These are phyloP conservation scores for Candida sakaeoensis DNA, from an alignment of 805 yeast genomes.

Conservation along the genomic window DNA sequence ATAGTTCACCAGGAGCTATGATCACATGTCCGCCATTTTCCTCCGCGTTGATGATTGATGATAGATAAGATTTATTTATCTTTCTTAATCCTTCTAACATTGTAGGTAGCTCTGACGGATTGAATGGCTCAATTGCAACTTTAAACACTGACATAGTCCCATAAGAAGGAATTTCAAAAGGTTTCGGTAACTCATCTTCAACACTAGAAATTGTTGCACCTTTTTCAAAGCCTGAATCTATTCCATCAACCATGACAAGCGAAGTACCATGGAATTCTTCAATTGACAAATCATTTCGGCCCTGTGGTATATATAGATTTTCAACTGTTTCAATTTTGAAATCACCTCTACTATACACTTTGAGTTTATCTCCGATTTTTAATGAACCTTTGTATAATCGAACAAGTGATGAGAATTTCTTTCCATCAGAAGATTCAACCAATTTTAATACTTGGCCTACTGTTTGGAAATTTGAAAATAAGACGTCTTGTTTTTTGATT, in stretches of 20 bases:
- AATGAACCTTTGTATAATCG: slow-evolving; percentile 63
- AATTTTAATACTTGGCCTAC: slow-evolving; percentile 45
- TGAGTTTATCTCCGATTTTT: slow-evolving; percentile 42
- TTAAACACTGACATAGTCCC: slow-evolving; percentile 62
- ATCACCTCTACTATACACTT: slow-evolving; percentile 55
- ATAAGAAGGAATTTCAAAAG: slow-evolving; percentile 40
- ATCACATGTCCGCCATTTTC: slow-evolving; percentile 86
- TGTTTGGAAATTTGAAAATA: neutral
- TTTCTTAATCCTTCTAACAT: slow-evolving; percentile 66
- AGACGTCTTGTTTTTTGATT: slow-evolving; percentile 8
- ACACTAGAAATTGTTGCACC: slow-evolving; percentile 50
- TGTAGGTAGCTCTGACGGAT: slow-evolving; percentile 74
- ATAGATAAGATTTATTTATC: slow-evolving; percentile 60
- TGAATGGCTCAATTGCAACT: slow-evolving; percentile 76
- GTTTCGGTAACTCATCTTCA: slow-evolving; percentile 13
- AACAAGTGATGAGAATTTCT: slow-evolving; percentile 52
- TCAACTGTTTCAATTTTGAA: slow-evolving; percentile 37
- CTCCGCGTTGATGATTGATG: slow-evolving; percentile 67
- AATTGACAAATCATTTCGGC: slow-evolving; percentile 62
- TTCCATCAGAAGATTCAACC: slow-evolving; percentile 51
- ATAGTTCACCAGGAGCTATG: slow-evolving; percentile 82
- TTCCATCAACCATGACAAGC: slow-evolving; percentile 61
- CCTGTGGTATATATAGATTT: slow-evolving; percentile 56
- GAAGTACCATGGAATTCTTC: slow-evolving; percentile 58
- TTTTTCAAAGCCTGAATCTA: slow-evolving; percentile 54